Conservation (phyloP, 1,284 basidiomycete genomes). For the Trichosporon coremiiforme region DNA sequence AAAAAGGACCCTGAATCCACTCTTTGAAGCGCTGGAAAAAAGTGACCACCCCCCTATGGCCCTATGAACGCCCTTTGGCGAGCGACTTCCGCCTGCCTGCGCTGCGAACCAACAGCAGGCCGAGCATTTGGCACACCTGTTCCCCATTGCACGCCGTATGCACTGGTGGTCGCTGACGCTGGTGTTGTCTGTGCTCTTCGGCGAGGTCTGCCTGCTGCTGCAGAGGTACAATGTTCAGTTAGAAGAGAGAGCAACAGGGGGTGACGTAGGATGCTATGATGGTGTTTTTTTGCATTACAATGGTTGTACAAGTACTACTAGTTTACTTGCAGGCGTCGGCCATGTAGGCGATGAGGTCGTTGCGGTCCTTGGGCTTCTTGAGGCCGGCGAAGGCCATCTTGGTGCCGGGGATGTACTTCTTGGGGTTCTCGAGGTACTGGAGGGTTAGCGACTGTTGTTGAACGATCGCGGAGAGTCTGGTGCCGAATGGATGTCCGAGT, state of each 20-base stretch:
- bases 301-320: not conserved
- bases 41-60: conserved; percentile 3
- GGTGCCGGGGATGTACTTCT: conserved; percentile 84
- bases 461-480: not conserved
- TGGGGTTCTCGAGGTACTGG: conserved; percentile 37
- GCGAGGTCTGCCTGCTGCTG: not conserved
- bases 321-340: conserved; percentile 19
- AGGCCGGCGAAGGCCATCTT: conserved; percentile 98
- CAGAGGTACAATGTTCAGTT: not conserved
- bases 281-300: conserved; percentile 10
- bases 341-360: conserved; percentile 66
- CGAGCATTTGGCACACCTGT: not conserved
- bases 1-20: conserved; percentile 11
- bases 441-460: conserved; percentile 20
- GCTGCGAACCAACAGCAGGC: not conserved
- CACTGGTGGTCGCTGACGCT: not conserved
- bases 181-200: not conserved
- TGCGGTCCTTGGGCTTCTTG: conserved; percentile 96
- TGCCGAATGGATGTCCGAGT: too few relatives aligned
- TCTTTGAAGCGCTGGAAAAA: not conserved
- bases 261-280: not conserved
- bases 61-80: not conserved
- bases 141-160: not conserved
- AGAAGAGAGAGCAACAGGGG: not conserved
- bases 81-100: not conserved